phyloP scores from a whole-genome alignment of 75 land plant genomes.

The Chamaecyparis obtusa region DNA sequence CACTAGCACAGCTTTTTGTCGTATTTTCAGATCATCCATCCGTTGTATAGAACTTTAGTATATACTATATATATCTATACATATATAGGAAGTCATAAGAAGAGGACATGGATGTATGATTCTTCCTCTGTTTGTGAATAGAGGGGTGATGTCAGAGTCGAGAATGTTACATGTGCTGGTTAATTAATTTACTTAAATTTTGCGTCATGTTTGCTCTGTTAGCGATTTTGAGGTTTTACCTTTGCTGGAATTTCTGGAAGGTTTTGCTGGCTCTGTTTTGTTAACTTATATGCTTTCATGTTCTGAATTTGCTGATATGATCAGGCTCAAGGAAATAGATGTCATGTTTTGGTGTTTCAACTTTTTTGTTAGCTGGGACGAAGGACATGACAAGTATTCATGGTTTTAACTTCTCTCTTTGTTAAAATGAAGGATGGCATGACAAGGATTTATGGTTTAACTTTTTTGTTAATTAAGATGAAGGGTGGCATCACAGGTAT shows the following conservation, averaged over 20 bases:
- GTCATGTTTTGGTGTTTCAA: not conserved
- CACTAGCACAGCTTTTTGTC: not conserved
- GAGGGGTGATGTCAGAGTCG: not conserved
- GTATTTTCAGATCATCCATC: not conserved
- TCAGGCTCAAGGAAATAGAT: not conserved
- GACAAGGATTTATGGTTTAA: not conserved
- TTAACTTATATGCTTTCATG: not conserved
- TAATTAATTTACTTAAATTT: not conserved
- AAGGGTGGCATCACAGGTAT: not conserved
- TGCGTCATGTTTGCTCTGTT: not conserved
- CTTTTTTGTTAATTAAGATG: not conserved
- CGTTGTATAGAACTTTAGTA: slow-evolving; percentile 13
- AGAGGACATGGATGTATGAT: not conserved
- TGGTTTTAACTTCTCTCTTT: not conserved
- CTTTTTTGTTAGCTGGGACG: not conserved
- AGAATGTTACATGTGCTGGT: not conserved
- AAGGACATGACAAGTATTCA: not conserved
- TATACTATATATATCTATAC: slow-evolving; percentile 8
- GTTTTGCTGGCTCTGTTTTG: not conserved
- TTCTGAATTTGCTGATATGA: not conserved
- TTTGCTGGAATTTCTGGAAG: not conserved
- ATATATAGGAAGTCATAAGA: slow-evolving; percentile 4
- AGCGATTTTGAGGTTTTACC: not conserved
- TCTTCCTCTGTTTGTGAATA: slow-evolving; percentile 6
- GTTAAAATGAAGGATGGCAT: not conserved